Conservation (phyloP, 768 basidiomycete species). For the Lactifluus rugatus region DNA sequence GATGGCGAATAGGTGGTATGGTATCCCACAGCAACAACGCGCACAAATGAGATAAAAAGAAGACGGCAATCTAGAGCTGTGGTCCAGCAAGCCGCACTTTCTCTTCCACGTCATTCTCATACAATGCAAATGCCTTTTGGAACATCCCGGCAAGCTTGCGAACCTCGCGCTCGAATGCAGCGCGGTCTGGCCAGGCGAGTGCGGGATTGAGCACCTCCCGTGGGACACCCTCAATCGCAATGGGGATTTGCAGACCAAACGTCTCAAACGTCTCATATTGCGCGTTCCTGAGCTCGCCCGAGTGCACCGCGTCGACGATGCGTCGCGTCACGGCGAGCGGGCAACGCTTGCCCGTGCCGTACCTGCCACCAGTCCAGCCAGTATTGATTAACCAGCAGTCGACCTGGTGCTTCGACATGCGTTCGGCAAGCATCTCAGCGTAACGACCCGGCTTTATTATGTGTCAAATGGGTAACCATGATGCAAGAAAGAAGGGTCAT, state of each 20-base stretch:
- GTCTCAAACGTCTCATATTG: slow-evolving; percentile 77
- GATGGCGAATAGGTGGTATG: background rate
- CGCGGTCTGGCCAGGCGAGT: slow-evolving; percentile 81
- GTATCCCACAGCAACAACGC: background rate
- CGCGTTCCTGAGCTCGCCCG: slow-evolving; percentile 78
- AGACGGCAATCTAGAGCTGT: slow-evolving; percentile 19
- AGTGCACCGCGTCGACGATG: slow-evolving; percentile 96
- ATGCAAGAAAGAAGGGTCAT: slow-evolving; percentile 22
- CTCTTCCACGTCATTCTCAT: slow-evolving; percentile 75
- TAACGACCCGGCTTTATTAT: slow-evolving; percentile 72
- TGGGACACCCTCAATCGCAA: slow-evolving; percentile 73
- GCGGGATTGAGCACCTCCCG: slow-evolving; percentile 83
- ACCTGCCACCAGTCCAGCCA: slow-evolving; percentile 93
- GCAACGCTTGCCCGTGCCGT: slow-evolving; percentile 88
- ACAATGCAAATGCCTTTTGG: slow-evolving; percentile 85
- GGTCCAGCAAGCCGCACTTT: slow-evolving; percentile 83
- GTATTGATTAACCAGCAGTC: slow-evolving; percentile 99
- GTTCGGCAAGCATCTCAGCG: slow-evolving; percentile 92
- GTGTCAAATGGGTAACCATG: background rate
- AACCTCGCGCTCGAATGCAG: slow-evolving; percentile 82
- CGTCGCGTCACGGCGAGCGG: slow-evolving; percentile 91
- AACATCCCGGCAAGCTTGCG: slow-evolving; percentile 90
- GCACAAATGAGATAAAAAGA: background rate
- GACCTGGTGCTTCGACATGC: slow-evolving; percentile 83
- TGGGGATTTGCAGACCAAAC: slow-evolving; percentile 84